These are phyloP conservation scores for Claviceps sp. DNA, from an alignment of 2,329 filamentous ascomycete genomes.

Conservation along the genomic window DNA sequence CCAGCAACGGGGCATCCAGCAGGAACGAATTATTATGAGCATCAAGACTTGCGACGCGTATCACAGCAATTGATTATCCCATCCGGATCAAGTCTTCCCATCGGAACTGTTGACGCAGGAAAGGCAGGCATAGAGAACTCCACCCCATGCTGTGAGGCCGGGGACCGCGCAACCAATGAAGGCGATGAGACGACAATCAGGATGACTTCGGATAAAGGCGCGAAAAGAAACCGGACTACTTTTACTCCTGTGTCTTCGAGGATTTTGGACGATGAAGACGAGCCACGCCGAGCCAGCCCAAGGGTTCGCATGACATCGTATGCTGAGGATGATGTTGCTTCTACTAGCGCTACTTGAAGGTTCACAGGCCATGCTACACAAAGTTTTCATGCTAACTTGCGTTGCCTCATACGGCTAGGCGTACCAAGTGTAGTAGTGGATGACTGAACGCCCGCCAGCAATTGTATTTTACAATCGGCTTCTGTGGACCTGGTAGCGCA, in stretches of 20 bases:
- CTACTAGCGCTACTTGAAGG: background rate
- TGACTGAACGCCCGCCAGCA: background rate
- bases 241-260: constrained; percentile 34
- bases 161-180: background rate
- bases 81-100: constrained; percentile 10
- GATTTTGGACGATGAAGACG: constrained; percentile 34
- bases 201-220: constrained; percentile 18
- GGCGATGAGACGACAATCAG: background rate
- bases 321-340: background rate
- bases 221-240: constrained; percentile 29
- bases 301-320: constrained; percentile 12
- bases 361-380: background rate
- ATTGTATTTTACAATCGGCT: background rate
- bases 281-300: constrained; percentile 22
- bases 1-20: constrained; percentile 10
- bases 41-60: constrained; percentile 24
- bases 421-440: too few species aligned
- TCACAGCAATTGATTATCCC: constrained; percentile 25
- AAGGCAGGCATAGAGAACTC: background rate
- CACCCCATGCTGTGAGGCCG: background rate
- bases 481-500: background rate
- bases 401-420: background rate
- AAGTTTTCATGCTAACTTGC: background rate
- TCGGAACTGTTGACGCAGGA: constrained; percentile 1
- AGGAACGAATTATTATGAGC: constrained; percentile 9